These are phyloP conservation scores for Conringia planisiliqua DNA, from an alignment of 345 rosid genomes.

Conservation along the genomic window DNA sequence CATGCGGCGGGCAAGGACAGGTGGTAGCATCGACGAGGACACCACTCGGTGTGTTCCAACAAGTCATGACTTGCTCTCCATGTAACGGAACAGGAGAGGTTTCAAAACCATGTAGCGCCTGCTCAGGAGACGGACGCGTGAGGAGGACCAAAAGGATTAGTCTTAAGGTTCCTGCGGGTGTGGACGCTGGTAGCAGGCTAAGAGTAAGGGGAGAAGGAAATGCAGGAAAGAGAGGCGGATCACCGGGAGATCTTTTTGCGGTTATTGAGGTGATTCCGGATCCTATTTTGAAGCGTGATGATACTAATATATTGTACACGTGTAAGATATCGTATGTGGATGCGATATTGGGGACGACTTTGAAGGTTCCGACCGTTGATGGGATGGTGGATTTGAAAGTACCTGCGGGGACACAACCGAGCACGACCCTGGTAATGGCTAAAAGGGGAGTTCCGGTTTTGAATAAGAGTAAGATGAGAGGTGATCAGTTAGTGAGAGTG, in stretches of 20 bases:
- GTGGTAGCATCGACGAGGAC: constrained; percentile 88
- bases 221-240: constrained; percentile 90
- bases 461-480: constrained; percentile 86
- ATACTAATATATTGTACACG: constrained; percentile 75
- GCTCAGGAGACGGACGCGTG: constrained; percentile 92
- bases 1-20: constrained; percentile 98
- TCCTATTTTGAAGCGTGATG: constrained; percentile 78
- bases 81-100: constrained; percentile 85
- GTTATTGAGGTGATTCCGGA: constrained; percentile 82
- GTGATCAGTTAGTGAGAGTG: constrained; percentile 94
- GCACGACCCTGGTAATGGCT: constrained; percentile 89
- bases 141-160: constrained; percentile 87
- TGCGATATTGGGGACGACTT: constrained; percentile 83
- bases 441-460: constrained; percentile 89
- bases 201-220: constrained; percentile 95
- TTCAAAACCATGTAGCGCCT: constrained; percentile 66
- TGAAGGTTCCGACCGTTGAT: constrained; percentile 92
- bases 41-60: constrained; percentile 96
- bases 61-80: constrained; percentile 86
- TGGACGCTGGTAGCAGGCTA: constrained; percentile 89
- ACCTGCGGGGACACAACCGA: constrained; percentile 93
- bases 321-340: constrained; percentile 90
- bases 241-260: constrained; percentile 88
- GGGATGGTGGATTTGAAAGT: constrained; percentile 92
- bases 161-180: constrained; percentile 94